Base-by-base conservation (phyloP, 1,284 basidiomycete species). In the Irpex sp. region DNA sequence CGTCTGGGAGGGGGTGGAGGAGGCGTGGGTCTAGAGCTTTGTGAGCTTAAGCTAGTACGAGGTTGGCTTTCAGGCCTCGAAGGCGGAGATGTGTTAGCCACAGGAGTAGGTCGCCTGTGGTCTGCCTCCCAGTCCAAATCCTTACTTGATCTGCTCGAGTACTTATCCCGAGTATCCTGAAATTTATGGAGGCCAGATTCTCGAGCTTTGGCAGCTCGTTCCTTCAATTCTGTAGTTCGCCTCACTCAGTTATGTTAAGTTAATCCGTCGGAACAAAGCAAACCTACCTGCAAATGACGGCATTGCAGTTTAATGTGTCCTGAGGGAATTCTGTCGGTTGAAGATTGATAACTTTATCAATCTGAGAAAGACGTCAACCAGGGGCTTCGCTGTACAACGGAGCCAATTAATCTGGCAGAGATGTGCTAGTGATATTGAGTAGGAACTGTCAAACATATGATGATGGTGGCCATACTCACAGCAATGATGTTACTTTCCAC, bases 121-220 rank as follows among this genome's bases (percentile, higher is more conserved):
- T 87, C 86, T 20, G 90, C 87, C 77, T 91, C 85, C 88, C 90
- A 93, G 73, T 87, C 90, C 6, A 89, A 87, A 71, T 89, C 88
- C 73, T 87, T 88, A 77, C 91, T 81, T 1, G 91, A 85, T 2
- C 85, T 90, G 62, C 89, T 90, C 3, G 86, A 82, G 76, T 87
- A 84, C 44, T 84, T 85, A 77, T 93, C 92, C 73, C 85, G 85
- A 13, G 90, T 88, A 77, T 86, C 85, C 70, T 87, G 83, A 66
- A 90, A 72, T 78, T 87, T 89, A 67, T 82, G 83, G 22, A 90
- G 83, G 13, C 87, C 80, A 1, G 85, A 84, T 76, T 88, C 88
- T 73, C 91, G 91, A 18, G 85, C 90, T 70, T 88, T 89, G 20
- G 82, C 78, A 3, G 93, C 92, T 73, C 88, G 91, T 56, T 86